phyloP scores from a whole-genome alignment of 495 filamentous ascomycete species.

The Oidiodendron maius region DNA sequence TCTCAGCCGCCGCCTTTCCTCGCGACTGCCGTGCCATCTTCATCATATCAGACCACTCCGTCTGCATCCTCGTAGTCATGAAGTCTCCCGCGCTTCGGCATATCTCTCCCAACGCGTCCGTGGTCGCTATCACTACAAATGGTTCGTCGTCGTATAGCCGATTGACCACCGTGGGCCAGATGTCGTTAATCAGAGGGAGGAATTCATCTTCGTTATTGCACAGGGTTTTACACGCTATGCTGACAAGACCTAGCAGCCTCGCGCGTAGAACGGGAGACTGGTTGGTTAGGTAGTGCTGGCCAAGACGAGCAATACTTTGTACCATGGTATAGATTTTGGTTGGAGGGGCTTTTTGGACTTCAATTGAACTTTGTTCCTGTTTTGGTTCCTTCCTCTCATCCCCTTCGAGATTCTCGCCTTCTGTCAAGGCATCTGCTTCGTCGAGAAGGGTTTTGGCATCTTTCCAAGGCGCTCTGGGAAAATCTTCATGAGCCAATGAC shows the following conservation, averaged over 20 bases:
- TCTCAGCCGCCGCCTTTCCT: slow-evolving; percentile 18
- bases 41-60: slow-evolving; percentile 57
- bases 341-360: slow-evolving; percentile 36
- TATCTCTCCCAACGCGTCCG: slow-evolving; percentile 56
- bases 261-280: slow-evolving; percentile 72
- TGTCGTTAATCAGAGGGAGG: slow-evolving; percentile 78
- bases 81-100: slow-evolving; percentile 72
- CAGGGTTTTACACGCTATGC: slow-evolving; percentile 60
- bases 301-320: slow-evolving; percentile 59
- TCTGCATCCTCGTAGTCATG: slow-evolving; percentile 61
- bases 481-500: slow-evolving; percentile 27
- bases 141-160: slow-evolving; percentile 70
- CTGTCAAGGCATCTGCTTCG: slow-evolving; percentile 9
- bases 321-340: slow-evolving; percentile 58
- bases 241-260: slow-evolving; percentile 68
- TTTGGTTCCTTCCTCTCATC: background rate
- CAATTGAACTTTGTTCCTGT: slow-evolving; percentile 25
- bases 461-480: slow-evolving; percentile 25
- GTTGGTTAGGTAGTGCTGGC: slow-evolving; percentile 81
- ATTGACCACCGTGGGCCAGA: slow-evolving; percentile 75
- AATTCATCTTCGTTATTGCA: slow-evolving; percentile 72
- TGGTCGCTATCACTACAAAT: slow-evolving; percentile 65
- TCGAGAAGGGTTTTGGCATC: slow-evolving; percentile 23
- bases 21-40: slow-evolving; percentile 23
- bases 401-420: background rate